Evolutionary conservation across 768 basidiomycete genomes (phyloP).

Genomic region (Lyophyllum decastes): DNA sequence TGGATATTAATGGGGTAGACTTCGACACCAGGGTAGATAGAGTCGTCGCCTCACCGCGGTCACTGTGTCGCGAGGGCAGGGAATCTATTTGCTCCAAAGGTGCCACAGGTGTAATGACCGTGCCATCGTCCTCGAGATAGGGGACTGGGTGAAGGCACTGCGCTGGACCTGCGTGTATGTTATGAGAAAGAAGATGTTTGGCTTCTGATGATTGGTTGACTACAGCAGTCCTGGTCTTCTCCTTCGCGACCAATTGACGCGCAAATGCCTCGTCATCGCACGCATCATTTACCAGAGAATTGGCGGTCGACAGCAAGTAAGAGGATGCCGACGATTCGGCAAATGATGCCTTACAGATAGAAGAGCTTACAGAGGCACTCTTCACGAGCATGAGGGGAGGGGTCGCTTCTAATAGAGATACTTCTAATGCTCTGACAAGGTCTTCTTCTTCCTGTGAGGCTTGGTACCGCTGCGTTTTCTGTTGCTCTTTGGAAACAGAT

Average conservation of each 20-base stretch:
- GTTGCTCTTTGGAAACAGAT: constrained; percentile 39
- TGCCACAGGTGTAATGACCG: neutral
- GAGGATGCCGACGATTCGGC: neutral
- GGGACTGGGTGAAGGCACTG: neutral
- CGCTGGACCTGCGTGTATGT: neutral
- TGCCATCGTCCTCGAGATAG: neutral
- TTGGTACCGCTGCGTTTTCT: constrained; percentile 34
- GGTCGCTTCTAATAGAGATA: constrained; percentile 36
- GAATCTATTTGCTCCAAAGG: neutral
- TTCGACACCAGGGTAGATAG: neutral
- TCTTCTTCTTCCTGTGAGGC: constrained; percentile 63
- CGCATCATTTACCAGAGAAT: neutral
- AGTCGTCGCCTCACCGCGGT: neutral
- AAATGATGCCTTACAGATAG: constrained; percentile 7
- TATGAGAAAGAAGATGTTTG: neutral
- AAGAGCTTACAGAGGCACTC: constrained; percentile 22
- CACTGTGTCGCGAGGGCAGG: neutral
- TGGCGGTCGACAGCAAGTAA: neutral
- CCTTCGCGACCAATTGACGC: constrained; percentile 5
- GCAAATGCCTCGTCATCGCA: constrained; percentile 12
- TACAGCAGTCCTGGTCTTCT: neutral
- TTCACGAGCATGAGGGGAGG: constrained; percentile 3
- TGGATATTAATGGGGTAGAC: neutral
- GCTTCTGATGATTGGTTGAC: neutral
- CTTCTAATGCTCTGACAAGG: constrained; percentile 61